A percentile compares a stretch with the other conserved stretches of the same genome.
phyloP scores from a whole-genome alignment of 1,284 basidiomycete species.

The Pseudozyma pruni region DNA sequence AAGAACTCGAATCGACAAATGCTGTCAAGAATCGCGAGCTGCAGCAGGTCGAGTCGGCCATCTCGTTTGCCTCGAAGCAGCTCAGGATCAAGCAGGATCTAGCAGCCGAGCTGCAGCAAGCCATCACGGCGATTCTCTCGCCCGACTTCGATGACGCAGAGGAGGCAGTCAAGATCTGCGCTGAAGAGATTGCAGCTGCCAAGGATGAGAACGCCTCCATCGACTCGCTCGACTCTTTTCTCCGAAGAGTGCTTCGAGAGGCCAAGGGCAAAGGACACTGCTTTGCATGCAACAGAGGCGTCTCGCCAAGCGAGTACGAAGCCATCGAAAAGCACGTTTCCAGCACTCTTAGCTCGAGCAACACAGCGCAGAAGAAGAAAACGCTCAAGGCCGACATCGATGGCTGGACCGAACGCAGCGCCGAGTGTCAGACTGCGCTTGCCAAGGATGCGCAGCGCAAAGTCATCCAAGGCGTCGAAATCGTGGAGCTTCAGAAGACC shows the following conservation, averaged over 20 bases:
- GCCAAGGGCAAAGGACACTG: conserved; percentile 79
- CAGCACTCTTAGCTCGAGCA: conserved; percentile 50
- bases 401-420: conserved; percentile 54
- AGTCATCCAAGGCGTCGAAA: conserved; percentile 46
- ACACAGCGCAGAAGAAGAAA: conserved; percentile 72
- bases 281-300: conserved; percentile 78
- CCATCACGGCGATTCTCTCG: conserved; percentile 71
- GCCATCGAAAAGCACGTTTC: conserved; percentile 66
- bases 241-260: conserved; percentile 74
- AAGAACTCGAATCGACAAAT: conserved; percentile 38
- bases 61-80: conserved; percentile 68
- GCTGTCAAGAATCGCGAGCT: conserved; percentile 35
- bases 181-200: conserved; percentile 70
- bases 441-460: conserved; percentile 68
- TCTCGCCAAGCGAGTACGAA: conserved; percentile 74
- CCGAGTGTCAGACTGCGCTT: conserved; percentile 75
- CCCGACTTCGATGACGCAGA: conserved; percentile 70
- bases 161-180: conserved; percentile 74
- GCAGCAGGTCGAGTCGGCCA: conserved; percentile 55
- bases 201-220: conserved; percentile 64
- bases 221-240: conserved; percentile 71
- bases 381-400: conserved; percentile 76
- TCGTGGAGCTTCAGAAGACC: conserved; percentile 73
- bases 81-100: conserved; percentile 73
- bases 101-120: conserved; percentile 68